Evolutionary conservation across 352 stramenopile species (phyloP), one percentile per base, ranked within the genome.

Genomic region (Globisporangium spinosum): DNA sequence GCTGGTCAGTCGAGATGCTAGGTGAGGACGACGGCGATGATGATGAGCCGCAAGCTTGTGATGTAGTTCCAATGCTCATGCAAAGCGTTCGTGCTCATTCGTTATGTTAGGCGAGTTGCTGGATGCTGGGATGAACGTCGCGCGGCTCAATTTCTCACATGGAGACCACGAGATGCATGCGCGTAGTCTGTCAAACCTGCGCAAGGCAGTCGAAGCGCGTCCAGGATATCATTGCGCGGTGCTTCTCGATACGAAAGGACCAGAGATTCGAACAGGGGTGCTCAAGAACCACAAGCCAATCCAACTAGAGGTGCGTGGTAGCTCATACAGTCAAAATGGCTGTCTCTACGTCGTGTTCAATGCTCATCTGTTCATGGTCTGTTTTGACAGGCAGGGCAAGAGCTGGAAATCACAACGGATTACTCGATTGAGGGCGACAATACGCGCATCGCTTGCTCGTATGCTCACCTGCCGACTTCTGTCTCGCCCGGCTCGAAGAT

Each of bases 111-210:
- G 84, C 1, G 72, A 93, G 65, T 70, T 94, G 2, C 68, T 93
- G 49, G 85, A 93, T 60, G 85, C 83, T 32, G 97, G 98, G 12
- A 99, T 99, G 95, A 97, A 97, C 60, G 91, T 99, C 5, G 98
- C 98, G 70, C 89, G 98, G 15, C 85, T 99, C 34, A 99, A 99
- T 70, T 99, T 99, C 77, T 99, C 97, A 15, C 98, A 99, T 75
- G 98, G 98, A 25, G 98, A 98, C 61, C 96, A 98, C 65, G 95
- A 98, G 64, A 79, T 95, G 65, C 93, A 98, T 67, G 74, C 93
- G 55, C 85, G 87, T 22, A 95, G 85, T 66, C 66, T 98, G 35
- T 79, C 69, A 12, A 99, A 99, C 79, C 80, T 99, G 32, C 79
- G 86, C 4, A 76, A 85, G 49, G 87, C 86, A 0, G 83, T 96